Base-by-base conservation (phyloP, 768 basidiomycete genomes). In the Dendrothele bispora region DNA sequence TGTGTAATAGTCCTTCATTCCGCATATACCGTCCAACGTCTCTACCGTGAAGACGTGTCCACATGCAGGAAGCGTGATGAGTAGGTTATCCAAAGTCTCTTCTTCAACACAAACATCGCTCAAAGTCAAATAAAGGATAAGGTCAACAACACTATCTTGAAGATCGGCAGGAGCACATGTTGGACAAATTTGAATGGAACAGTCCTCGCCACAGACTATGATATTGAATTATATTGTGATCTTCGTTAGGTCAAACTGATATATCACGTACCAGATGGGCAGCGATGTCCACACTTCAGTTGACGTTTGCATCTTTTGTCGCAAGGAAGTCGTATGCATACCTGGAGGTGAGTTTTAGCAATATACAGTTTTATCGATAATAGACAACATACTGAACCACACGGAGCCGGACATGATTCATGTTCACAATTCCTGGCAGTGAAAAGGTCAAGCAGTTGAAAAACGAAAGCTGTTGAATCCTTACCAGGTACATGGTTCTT, bases 41-140 rank as follows among this genome's bases (percentile, higher is more conserved):
- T 85, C 85, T 14, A 86, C 77, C 0, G 87, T 88, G 60, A 89
- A 87, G 2, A 75, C 62, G 59, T 89, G 87, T 0, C 74, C 53
- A 57, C 87, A 88, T 15, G 65, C 65, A n/a, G n/a, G n/a, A 0
- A 86, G 70, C 1, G 84, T 83, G 55, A 88, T 82, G 42, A 82
- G 55, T 10, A 79, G 60, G 29, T 81, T 76, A 49, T 80, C 78
- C 25, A 79, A 39, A 2, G 65, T 61, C 4, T 59, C 67, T 12
- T 52, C 40, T 15, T 74, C 66, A 5, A 66, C 62, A 3, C 73
- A 61, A 25, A 86, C 57, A 1, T 86, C 83, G 3, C 51, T 62
- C 5, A 88, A 61, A 1, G 72, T 71, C 12, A 74, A 71, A 21
- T 74, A 67, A 63, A 83, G 55, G 50, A 87, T 66, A n/a, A 85